Percentiles rank a stretch among this genome's conserved stretches.
Evolutionary conservation across 2,329 filamentous ascomycete genomes (phyloP).

Genomic region (Aureobasidium sp.): DNA sequence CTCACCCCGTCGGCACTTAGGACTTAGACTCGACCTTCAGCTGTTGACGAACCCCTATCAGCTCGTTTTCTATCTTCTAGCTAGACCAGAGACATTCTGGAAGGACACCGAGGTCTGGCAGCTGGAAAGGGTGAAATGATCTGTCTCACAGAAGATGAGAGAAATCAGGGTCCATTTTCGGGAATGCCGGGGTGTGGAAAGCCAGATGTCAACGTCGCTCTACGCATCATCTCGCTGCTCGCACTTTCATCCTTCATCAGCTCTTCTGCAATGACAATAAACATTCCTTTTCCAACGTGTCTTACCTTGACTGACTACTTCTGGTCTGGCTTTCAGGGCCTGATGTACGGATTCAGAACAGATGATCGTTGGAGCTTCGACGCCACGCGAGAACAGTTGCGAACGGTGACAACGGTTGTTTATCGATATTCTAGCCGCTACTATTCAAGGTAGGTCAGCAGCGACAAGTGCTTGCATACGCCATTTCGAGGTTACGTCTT

Average conservation of each 20-base stretch:
- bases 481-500: no score
- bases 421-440: constrained; percentile 14
- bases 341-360: neutral
- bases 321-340: neutral
- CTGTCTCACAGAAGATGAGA: constrained; percentile 1
- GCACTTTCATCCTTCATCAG: neutral
- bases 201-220: neutral
- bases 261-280: neutral
- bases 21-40: neutral
- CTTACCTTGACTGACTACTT: neutral
- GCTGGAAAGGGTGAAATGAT: constrained; percentile 3
- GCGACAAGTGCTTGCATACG: neutral
- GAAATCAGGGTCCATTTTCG: constrained; percentile 6
- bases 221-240: neutral
- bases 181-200: neutral
- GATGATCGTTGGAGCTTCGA: neutral
- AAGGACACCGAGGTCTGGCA: neutral
- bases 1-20: neutral
- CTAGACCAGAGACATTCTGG: neutral
- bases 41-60: neutral
- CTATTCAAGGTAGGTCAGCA: neutral
- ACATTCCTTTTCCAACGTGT: constrained; percentile 16
- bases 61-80: neutral
- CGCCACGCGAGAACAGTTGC: constrained; percentile 7
- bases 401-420: constrained; percentile 13